These are phyloP conservation scores for Phytophthora palmivora DNA, from an alignment of 352 stramenopile species.

Conservation along the genomic window DNA sequence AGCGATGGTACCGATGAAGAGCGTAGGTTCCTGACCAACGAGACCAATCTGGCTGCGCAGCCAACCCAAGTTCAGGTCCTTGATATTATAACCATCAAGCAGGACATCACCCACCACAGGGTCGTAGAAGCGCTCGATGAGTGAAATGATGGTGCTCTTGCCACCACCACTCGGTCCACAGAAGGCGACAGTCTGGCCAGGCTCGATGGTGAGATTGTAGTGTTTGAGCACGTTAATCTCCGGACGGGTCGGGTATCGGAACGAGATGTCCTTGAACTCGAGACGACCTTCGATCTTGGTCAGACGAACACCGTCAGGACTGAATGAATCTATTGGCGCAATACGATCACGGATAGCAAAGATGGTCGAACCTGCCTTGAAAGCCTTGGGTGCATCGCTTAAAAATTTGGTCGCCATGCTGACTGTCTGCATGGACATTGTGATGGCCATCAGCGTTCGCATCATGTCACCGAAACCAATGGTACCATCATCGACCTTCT, in stretches of 20 bases:
- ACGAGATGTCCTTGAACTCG: no score
- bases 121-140: no score
- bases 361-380: no score
- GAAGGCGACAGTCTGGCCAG: no score
- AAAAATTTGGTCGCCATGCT: constrained; percentile 29
- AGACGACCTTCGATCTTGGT: no score
- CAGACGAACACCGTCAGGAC: constrained; percentile 33
- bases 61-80: constrained; percentile 71
- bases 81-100: constrained; percentile 81
- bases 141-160: no score
- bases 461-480: constrained; percentile 58
- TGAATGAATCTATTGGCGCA: constrained; percentile 53
- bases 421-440: constrained; percentile 50
- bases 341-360: constrained; percentile 42
- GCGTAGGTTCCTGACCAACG: constrained; percentile 61
- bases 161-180: no score
- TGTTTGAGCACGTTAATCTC: no score
- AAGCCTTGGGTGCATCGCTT: no score
- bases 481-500: constrained; percentile 45
- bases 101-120: constrained; percentile 61
- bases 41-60: constrained; percentile 69
- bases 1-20: constrained; percentile 71
- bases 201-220: no score
- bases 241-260: no score
- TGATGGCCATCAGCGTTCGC: constrained; percentile 61